Base-by-base conservation (phyloP, 2,329 filamentous ascomycete genomes). In the Colletotrichum shisoi region DNA sequence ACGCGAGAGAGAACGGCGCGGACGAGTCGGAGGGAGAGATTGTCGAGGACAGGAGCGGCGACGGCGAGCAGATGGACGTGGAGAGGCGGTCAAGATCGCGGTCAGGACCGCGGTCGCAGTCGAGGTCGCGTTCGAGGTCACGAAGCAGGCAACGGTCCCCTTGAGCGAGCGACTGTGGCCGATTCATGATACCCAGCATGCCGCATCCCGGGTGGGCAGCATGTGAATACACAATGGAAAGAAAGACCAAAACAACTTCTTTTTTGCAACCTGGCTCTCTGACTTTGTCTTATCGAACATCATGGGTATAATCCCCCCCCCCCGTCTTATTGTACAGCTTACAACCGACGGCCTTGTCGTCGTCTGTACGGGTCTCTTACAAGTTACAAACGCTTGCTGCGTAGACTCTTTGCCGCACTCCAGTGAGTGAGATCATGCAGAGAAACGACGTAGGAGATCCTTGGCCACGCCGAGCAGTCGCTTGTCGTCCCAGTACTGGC, bases 401-500 rank as follows among this genome's bases (percentile, higher is more conserved):
- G n/a, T 12, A 39, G 21, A 17, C 7, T 48, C 39, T 13, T 9
- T 7, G n/a, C n/a, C 56, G 8, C 21, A n/a, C 44, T 8, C n/a
- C 3, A 17, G 8, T 19, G 42, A 39, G 8, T 1, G 5, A 15
- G 6, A 2, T 57, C 61, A 69, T 2, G 19, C 62, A 1, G 57
- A 72, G 57, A 79, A 71, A 17, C 77, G 59, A 24, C 73, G 70
- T 61, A 78, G 72, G 17, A 87, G 67, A 21, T 80, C 74, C 60
- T 81, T 79, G 6, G 89, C 90, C 63, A 88, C 80, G 1, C 79
- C 76, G 4, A 94, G 79, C 27, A 94, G 78, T 45, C 86, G 78
- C 21, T 82, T 80, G 75, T 95, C 92, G 73, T 93, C 88, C 77
- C 91, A 92, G 74, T 89, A 94, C 75, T 95, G 92, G n/a, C 89